phyloP scores from a whole-genome alignment of 345 rosid species.

The Dovyalis caffra region DNA sequence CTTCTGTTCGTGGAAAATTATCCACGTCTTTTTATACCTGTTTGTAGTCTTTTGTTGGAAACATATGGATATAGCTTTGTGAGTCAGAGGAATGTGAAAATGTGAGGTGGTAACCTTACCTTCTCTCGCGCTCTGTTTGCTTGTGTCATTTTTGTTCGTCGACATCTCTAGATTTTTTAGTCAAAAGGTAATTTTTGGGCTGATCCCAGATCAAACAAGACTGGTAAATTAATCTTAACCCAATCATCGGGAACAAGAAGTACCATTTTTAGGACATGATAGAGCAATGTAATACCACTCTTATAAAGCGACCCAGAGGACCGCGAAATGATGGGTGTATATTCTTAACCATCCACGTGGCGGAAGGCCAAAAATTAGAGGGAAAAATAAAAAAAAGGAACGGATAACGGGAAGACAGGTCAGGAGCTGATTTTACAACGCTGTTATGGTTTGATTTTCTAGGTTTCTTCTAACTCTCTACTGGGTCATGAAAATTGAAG shows the following conservation, averaged over 20 bases:
- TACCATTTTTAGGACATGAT: no score
- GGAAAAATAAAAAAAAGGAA: not conserved
- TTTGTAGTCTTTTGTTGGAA: not conserved
- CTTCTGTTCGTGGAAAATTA: conserved; percentile 19
- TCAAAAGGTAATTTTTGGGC: not conserved
- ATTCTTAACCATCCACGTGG: conserved; percentile 6
- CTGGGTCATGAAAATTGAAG: no score
- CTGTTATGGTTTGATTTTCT: not conserved
- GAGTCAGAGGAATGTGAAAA: not conserved
- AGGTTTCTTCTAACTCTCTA: not conserved
- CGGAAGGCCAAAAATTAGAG: not conserved
- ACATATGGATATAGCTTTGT: not conserved
- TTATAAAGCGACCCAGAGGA: no score
- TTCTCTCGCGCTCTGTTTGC: no score
- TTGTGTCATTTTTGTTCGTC: no score
- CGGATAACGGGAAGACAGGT: not conserved
- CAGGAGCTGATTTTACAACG: no score
- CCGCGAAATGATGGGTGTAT: not conserved
- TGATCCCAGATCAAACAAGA: no score
- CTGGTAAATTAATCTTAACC: no score
- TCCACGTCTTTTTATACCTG: not conserved
- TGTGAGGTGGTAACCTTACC: no score
- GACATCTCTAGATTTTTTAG: not conserved
- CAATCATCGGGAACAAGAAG: no score
- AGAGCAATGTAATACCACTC: no score